These are phyloP conservation scores for Tubosaeta sp. DNA, from an alignment of 768 basidiomycete species.

Conservation along the genomic window DNA sequence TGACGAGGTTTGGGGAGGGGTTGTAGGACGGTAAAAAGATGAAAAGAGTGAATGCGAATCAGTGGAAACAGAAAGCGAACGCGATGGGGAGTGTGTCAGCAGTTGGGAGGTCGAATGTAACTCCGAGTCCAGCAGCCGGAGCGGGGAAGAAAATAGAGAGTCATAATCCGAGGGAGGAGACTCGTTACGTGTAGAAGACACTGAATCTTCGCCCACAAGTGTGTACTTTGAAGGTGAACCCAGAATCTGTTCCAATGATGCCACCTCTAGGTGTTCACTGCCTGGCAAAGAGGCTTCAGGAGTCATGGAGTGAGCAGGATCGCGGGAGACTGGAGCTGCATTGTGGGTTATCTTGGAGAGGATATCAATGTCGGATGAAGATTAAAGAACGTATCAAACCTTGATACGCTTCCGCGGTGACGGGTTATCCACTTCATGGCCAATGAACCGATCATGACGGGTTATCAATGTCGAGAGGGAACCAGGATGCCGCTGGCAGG, in stretches of 20 bases:
- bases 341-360: conserved; percentile 19
- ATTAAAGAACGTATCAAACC: conserved; percentile 15
- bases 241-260: neutral
- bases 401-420: conserved; percentile 39
- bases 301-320: neutral
- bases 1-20: conserved; percentile 16
- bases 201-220: neutral
- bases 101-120: conserved; percentile 1
- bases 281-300: neutral
- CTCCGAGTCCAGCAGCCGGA: neutral
- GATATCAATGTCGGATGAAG: conserved; percentile 8
- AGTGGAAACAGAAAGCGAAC: conserved; percentile 13
- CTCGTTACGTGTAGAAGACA: neutral
- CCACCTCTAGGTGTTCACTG: neutral
- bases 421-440: conserved; percentile 8
- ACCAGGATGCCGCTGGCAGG: neutral
- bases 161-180: conserved; percentile 10
- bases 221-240: neutral
- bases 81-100: conserved; percentile 2
- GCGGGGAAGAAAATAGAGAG: conserved; percentile 21
- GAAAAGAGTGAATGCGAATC: conserved; percentile 14
- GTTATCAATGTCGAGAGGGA: neutral
- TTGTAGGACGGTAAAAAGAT: conserved; percentile 12
- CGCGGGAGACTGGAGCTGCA: neutral
- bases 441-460: conserved; percentile 2